Base-by-base conservation (phyloP, 192 early-diverging fungal species). In the Phlyctochytrium planicorne region DNA sequence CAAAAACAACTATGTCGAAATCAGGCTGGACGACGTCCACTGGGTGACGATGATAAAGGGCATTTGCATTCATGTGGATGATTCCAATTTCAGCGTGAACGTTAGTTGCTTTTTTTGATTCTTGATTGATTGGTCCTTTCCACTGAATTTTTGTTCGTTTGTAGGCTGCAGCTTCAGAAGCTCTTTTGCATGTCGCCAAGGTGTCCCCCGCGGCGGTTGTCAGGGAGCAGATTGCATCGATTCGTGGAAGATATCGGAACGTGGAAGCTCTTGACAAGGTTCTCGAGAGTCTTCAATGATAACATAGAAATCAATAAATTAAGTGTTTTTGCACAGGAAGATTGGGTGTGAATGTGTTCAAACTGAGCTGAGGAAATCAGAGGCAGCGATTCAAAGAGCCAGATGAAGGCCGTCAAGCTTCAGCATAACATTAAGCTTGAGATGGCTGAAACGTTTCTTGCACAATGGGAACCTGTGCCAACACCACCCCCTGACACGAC, bases 41-140 rank as follows among this genome's bases (percentile, higher is more conserved):
- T 82, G 78, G 75, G 52, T 68, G 20, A 34, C 73, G 36, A 80
- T 87, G 3, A 36, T 85, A 20, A 80, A 87, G 66, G 77, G 77
- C n/a, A 30, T 84, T 33, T 33, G 67, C 23, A 71, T 87, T n/a
- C 85, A 87, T 61, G 73, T 86, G 60, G 85, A 87, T 74, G 85
- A 87, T 65, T 34, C 73, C 2, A 87, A 80, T 60, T 14, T 31
- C 24, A 30, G 53, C 1, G 62, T 87, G 25, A 77, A 81, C 73
- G 84, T 79, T 14, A 23, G 56, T 62, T 35, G 6, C 12, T 62
- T 62, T 24, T 20, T 24, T 34, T 17, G 20, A 37, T 10, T 37
- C 4, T 10, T 4, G 6, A n/a, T n/a, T 20, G 10, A 14, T 30
- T 25, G 57, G 10, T 59, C 10, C 57, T 6, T 6, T 59, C 57